Conservation (phyloP, 2,329 filamentous ascomycete species). For the Penicillium sp. region DNA sequence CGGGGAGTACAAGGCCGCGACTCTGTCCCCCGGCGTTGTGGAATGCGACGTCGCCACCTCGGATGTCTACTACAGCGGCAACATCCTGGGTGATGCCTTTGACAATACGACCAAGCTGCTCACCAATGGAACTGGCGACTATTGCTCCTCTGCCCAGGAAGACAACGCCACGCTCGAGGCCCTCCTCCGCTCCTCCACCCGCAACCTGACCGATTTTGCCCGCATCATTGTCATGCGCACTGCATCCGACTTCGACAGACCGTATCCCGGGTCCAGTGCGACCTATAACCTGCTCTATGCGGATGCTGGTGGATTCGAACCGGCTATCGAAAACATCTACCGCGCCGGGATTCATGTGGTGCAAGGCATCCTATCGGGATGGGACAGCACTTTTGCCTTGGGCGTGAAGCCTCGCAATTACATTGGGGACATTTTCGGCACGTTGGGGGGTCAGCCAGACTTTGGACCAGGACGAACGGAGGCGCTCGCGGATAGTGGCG, state of each 20-base stretch:
- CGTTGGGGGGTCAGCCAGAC: constrained; percentile 62
- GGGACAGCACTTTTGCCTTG: constrained; percentile 57
- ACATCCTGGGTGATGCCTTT: constrained; percentile 60
- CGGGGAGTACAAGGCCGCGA: constrained; percentile 42
- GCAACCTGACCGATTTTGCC: constrained; percentile 61
- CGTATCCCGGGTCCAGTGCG: constrained; percentile 56
- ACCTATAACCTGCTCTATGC: constrained; percentile 59
- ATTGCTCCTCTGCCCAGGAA: constrained; percentile 71
- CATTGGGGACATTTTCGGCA: constrained; percentile 68
- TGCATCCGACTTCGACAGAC: constrained; percentile 69
- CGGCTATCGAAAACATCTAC: constrained; percentile 65
- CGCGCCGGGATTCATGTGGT: constrained; percentile 64
- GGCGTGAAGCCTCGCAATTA: constrained; percentile 64
- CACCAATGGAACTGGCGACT: constrained; percentile 65
- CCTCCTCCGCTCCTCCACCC: constrained; percentile 58
- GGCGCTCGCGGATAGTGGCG: constrained; percentile 20
- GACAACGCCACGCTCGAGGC: constrained; percentile 68
- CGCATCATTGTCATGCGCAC: constrained; percentile 67
- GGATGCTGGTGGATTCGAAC: constrained; percentile 62
- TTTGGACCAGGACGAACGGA: constrained; percentile 51
- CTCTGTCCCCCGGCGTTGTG: constrained; percentile 54
- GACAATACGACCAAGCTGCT: constrained; percentile 61
- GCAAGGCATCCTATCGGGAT: constrained; percentile 59
- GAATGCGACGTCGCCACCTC: constrained; percentile 67
- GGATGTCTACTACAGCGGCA: constrained; percentile 69